phyloP scores from a whole-genome alignment of 306 rosid genomes.

The Acacia crassicarpa region DNA sequence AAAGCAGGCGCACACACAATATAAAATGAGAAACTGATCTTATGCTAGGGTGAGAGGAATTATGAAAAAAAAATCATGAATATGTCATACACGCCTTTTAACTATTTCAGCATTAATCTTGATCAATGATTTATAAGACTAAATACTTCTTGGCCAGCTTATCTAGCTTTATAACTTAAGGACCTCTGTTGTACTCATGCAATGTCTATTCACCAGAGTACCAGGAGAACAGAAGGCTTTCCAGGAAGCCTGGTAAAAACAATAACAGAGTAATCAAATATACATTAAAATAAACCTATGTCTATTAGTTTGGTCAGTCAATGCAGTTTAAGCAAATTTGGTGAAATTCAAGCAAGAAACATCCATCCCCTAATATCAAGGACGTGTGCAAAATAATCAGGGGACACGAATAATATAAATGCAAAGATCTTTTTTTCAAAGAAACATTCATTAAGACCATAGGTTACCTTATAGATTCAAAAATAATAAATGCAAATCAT shows the following conservation, averaged over 20 bases:
- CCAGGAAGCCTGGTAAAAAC: background rate
- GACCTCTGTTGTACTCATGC: slow-evolving; percentile 49
- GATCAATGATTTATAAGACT: background rate
- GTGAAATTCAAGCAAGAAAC: slow-evolving; percentile 12
- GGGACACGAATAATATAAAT: slow-evolving; percentile 16
- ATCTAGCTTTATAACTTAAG: slow-evolving; percentile 46
- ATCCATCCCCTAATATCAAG: background rate
- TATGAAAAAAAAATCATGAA: background rate
- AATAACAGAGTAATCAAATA: slow-evolving; percentile 1
- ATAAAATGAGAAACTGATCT: background rate
- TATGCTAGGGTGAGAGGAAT: background rate
- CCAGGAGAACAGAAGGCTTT: slow-evolving; percentile 1
- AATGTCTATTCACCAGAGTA: slow-evolving; percentile 27
- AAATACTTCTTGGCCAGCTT: slow-evolving; percentile 30
- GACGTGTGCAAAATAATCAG: background rate
- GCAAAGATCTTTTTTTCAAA: slow-evolving; percentile 45
- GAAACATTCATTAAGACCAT: slow-evolving; percentile 47
- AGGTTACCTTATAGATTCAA: slow-evolving; percentile 45
- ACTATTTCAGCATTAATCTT: background rate
- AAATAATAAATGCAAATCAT: slow-evolving; percentile 13
- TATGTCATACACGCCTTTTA: background rate
- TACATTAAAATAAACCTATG: background rate
- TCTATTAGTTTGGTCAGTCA: background rate
- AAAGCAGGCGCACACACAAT: background rate
- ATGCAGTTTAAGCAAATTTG: slow-evolving; percentile 14